Conservation (phyloP, 768 basidiomycete species). For the Sistotremastrum niveocremeum region DNA sequence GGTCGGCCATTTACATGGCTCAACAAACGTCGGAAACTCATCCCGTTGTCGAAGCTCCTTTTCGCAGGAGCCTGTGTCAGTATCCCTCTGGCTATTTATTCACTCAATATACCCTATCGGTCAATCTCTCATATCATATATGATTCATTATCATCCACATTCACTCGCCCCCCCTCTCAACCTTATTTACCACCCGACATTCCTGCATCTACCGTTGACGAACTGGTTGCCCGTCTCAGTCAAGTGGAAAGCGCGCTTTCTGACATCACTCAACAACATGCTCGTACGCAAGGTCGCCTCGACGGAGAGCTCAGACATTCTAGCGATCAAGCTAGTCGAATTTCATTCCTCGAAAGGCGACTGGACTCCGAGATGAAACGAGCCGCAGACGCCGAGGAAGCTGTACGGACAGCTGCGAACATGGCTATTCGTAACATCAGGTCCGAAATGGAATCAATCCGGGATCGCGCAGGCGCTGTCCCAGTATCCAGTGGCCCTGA, state of each 20-base stretch:
- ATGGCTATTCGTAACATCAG: slow-evolving; percentile 35
- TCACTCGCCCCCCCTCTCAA: slow-evolving; percentile 13
- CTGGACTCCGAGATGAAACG: slow-evolving; percentile 33
- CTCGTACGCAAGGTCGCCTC: slow-evolving; percentile 34
- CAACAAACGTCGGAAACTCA: too few relatives aligned
- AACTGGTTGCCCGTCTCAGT: slow-evolving; percentile 48
- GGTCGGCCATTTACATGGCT: too few relatives aligned
- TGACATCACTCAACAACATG: slow-evolving; percentile 40
- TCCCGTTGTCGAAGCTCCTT: too few relatives aligned
- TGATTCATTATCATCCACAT: slow-evolving; percentile 1
- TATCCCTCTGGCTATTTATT: not conserved
- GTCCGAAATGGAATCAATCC: slow-evolving; percentile 42
- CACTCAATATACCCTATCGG: not conserved
- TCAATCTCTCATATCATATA: not conserved
- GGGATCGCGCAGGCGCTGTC: slow-evolving; percentile 16
- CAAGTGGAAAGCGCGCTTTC: slow-evolving; percentile 51
- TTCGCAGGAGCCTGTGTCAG: too few relatives aligned
- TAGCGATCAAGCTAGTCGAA: slow-evolving; percentile 36
- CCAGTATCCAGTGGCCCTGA: slow-evolving; percentile 9
- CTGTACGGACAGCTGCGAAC: slow-evolving; percentile 29
- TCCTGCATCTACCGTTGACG: slow-evolving; percentile 53
- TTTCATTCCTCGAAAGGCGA: slow-evolving; percentile 44
- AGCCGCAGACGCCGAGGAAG: slow-evolving; percentile 39
- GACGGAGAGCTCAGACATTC: slow-evolving; percentile 40
- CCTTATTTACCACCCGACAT: slow-evolving; percentile 41